Base-by-base conservation (phyloP, 1,284 basidiomycete species). In the Malassezia dermatis region DNA sequence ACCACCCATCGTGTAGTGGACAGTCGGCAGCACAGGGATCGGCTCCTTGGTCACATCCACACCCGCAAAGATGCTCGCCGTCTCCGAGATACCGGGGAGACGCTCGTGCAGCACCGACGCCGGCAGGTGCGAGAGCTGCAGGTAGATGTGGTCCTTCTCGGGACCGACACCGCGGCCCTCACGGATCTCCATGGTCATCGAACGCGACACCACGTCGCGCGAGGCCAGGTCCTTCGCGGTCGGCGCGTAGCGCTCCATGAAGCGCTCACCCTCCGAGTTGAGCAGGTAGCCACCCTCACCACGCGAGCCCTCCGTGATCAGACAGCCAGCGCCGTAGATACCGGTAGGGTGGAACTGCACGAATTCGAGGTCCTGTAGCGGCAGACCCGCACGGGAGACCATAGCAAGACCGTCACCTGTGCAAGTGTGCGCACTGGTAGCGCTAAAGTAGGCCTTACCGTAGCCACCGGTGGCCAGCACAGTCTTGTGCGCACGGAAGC, bases 331-430 rank as follows among this genome's bases (percentile, higher is more conserved):
- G 69, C 94, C 94, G 77, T 98, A 99, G 74, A 99, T 98, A 79
- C 94, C 94, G 44, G 94, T 96, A 8, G 94, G 94, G 78, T 98
- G 94, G 88, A 99, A 99, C 78, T 99, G 94, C 40, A 98, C 91
- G 75, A 99, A 99, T 78, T 99, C 94, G 62, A 88, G 78, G 79
- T 99, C 94, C 79, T 98, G 94, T 46, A 98, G 81, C 52, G 94
- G 94, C 55, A 99, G 81, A 45, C 94, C 94, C 44, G 94, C 94
- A 75, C 94, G 85, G 53, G 86, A 84, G 63, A 96, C 90, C 94
- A 98, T 98, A 41, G 89, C 94, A 73, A 96, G 95, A 63, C 94
- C 94, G 73, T 99, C 94, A 76, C 94, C 94, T 52, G 93, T 88
- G 79, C 94, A 99, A 30, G 94, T 98, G 78, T 98, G 94, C 50